Evolutionary conservation across 176 grass and related monocot species (phyloP).

Genomic region (Avena insularis): DNA sequence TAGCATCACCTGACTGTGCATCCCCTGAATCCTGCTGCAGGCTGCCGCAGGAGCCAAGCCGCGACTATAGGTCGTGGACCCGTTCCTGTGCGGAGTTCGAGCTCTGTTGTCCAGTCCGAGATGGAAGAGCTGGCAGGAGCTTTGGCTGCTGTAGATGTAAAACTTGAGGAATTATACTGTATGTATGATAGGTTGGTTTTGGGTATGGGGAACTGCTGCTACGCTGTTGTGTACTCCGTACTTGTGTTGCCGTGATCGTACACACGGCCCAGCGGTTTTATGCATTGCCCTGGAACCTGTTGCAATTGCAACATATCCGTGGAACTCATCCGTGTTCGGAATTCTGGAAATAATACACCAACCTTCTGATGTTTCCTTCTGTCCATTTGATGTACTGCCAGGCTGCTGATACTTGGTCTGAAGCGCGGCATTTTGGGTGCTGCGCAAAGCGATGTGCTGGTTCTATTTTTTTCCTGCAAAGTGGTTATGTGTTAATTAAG

Average conservation of each 20-base stretch:
- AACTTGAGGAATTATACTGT: neutral
- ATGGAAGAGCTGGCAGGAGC: neutral
- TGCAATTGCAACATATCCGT: neutral
- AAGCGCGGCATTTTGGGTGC: neutral
- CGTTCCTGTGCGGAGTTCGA: neutral
- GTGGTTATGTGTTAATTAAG: too few relatives aligned
- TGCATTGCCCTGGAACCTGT: neutral
- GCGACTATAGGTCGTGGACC: conserved; percentile 2
- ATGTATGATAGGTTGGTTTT: neutral
- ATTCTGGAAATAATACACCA: neutral
- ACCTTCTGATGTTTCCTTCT: neutral
- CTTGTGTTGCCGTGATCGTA: neutral
- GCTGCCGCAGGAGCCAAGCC: conserved; percentile 34
- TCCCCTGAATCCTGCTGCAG: conserved; percentile 40
- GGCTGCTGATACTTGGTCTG: too few relatives aligned
- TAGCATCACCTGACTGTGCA: conserved; percentile 9
- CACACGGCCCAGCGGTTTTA: neutral
- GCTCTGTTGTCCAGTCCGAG: neutral
- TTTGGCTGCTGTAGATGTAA: neutral
- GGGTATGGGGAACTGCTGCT: neutral
- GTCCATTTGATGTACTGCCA: too few relatives aligned
- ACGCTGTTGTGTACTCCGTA: neutral
- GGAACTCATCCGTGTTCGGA: neutral
- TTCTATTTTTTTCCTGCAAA: too few relatives aligned
- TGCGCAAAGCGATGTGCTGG: neutral